phyloP scores from a whole-genome alignment of 2,329 filamentous ascomycete species.

The Tolypocladium endophyticum region DNA sequence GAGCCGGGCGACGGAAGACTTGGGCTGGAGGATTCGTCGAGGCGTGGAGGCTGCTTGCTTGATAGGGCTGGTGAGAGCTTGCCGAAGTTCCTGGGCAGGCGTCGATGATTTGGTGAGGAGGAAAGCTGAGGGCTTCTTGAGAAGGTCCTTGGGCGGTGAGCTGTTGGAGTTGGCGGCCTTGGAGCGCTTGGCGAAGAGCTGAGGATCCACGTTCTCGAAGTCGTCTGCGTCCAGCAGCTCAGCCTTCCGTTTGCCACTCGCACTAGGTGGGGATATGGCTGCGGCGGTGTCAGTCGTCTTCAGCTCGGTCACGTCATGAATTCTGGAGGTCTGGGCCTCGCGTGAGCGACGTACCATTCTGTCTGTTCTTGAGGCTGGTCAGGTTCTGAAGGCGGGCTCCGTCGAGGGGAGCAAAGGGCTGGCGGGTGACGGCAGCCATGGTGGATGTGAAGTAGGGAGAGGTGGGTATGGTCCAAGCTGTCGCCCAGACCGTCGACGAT shows the following conservation, averaged over 20 bases:
- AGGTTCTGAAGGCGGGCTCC: slow-evolving; percentile 59
- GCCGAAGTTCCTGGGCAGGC: slow-evolving; percentile 18
- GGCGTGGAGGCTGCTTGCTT: slow-evolving; percentile 19
- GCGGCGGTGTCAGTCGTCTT: slow-evolving; percentile 22
- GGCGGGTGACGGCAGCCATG: slow-evolving; percentile 50
- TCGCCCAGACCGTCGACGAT: not conserved
- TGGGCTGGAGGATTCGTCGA: slow-evolving; percentile 39
- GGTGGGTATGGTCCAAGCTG: not conserved
- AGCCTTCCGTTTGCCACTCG: slow-evolving; percentile 44
- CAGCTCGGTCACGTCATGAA: not conserved
- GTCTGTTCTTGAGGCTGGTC: slow-evolving; percentile 67
- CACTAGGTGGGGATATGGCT: slow-evolving; percentile 23
- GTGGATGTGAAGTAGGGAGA: slow-evolving; percentile 6
- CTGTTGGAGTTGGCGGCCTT: slow-evolving; percentile 35
- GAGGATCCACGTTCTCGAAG: slow-evolving; percentile 52
- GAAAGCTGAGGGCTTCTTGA: slow-evolving; percentile 41
- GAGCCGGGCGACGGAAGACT: slow-evolving; percentile 38
- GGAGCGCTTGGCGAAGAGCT: slow-evolving; percentile 45
- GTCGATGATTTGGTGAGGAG: slow-evolving; percentile 30
- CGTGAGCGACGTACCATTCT: slow-evolving; percentile 48
- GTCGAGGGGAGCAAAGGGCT: slow-evolving; percentile 67
- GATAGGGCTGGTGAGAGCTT: slow-evolving; percentile 19
- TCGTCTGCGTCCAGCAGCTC: slow-evolving; percentile 40
- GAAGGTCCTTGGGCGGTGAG: slow-evolving; percentile 30
- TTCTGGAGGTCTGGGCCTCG: not conserved